A percentile compares a stretch with the other conserved stretches of the same genome.
These are phyloP conservation scores for Colletotrichum tanaceti DNA, from an alignment of 2,329 filamentous ascomycete species.

Conservation along the genomic window DNA sequence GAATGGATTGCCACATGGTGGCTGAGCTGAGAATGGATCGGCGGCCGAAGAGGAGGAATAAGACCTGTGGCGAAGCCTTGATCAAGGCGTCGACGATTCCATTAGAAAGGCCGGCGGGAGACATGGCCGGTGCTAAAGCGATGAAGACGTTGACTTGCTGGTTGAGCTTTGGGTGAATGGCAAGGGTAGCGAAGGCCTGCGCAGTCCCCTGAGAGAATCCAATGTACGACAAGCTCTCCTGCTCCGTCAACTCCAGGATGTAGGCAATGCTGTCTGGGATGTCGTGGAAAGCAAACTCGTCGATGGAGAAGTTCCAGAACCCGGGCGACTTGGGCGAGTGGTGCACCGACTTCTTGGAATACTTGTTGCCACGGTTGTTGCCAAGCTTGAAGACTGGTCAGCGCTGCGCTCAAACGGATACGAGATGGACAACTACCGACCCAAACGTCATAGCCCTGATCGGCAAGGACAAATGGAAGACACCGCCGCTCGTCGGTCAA, in stretches of 20 bases:
- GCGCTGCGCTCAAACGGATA: constrained; percentile 22
- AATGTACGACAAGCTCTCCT: constrained; percentile 90
- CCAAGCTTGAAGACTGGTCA: constrained; percentile 71
- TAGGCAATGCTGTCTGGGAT: constrained; percentile 96
- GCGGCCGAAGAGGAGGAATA: constrained; percentile 93
- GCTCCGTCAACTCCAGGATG: constrained; percentile 84
- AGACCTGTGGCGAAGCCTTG: constrained; percentile 90
- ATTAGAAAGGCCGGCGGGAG: constrained; percentile 88
- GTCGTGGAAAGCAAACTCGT: constrained; percentile 97
- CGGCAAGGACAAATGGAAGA: constrained; percentile 88
- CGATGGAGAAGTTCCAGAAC: constrained; percentile 99
- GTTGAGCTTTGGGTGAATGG: constrained; percentile 92
- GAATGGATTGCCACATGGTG: constrained; percentile 96
- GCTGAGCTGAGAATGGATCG: constrained; percentile 91
- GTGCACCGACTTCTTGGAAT: constrained; percentile 92
- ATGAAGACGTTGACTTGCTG: constrained; percentile 96
- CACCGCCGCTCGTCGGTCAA: constrained; percentile 87
- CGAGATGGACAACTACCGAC: constrained; percentile 58
- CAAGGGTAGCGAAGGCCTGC: constrained; percentile 92
- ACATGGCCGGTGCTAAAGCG: constrained; percentile 95
- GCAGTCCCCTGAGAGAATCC: constrained; percentile 98
- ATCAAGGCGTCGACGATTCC: constrained; percentile 92
- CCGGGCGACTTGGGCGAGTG: constrained; percentile 77
- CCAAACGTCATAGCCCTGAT: constrained; percentile 96
- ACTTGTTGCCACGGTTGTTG: constrained; percentile 98